Evolutionary conservation across 768 basidiomycete species (phyloP), one percentile per base, ranked within the genome.

Genomic region (Inosperma sp.): DNA sequence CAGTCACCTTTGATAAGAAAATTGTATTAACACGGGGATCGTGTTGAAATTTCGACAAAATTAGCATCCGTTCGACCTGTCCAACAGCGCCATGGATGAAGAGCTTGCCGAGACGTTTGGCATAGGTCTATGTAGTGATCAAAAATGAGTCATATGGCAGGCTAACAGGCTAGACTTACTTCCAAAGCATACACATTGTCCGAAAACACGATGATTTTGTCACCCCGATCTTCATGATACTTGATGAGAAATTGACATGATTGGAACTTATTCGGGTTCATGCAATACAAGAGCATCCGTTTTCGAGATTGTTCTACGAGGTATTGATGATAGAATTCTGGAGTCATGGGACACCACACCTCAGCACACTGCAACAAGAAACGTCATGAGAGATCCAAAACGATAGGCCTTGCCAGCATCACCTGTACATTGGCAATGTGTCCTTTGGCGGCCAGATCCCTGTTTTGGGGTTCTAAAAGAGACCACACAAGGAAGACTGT

Each of bases 361-460:
- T 99, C 96, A 13, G 96, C 96, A 64, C 96, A 99, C 91, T 98
- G 59, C 17, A 42, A 45, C 34, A 42, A 48, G 47, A 35, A 51
- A 58, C 42, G 12, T 52, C 23, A 37, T 37, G 27, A 44, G 41
- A 31, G 29, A 7, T 10, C 23, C 4, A 19, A 34, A 36, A 8
- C 17, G 17, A 51, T 29, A 31, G 36, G 26, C 47, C 39, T 41
- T 47, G 46, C 30, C 51, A 39, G 30, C 65, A 78, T 59, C 65
- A 93, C 93, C 83, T 98, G 94, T n/a, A 99, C 96, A 63, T 96
- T 98, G 6, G 96, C 96, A 63, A 99, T 99, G 68, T 99, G 96
- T 2, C 96, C 96, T 69, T 98, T 98, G 54, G 92, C 93, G 47
- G 96, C 96, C 59, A 99, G 82, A 68, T 99, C 96, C 78, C 78